A percentile compares a stretch with the other conserved stretches of the same genome.
These are phyloP conservation scores for Coniochaeta prunicola DNA, from an alignment of 2,329 filamentous ascomycete genomes.

Conservation along the genomic window DNA sequence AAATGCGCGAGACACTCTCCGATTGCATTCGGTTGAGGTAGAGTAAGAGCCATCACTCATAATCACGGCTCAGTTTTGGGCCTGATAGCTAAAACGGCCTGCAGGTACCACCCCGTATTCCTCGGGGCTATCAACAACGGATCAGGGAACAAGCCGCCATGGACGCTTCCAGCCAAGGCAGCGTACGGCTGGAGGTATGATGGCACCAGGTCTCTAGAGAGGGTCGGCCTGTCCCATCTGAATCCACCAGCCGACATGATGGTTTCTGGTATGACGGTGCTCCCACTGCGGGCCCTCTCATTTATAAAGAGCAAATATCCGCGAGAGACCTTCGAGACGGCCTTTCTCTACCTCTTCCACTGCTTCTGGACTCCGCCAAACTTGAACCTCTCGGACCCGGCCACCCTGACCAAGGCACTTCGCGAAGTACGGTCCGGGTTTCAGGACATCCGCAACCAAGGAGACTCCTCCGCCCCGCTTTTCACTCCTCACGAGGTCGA, in stretches of 20 bases:
- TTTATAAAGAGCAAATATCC: constrained; percentile 56
- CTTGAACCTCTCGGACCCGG: constrained; percentile 42
- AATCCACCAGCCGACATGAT: constrained; percentile 36
- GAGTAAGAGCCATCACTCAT: constrained; percentile 43
- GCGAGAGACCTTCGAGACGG: constrained; percentile 37
- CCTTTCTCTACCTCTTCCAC: constrained; percentile 49
- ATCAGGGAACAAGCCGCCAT: constrained; percentile 68
- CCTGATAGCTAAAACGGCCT: background rate
- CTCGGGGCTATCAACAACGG: constrained; percentile 59
- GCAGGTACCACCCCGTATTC: constrained; percentile 64
- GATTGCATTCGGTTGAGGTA: constrained; percentile 52
- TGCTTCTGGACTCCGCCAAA: constrained; percentile 56
- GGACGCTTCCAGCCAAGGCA: constrained; percentile 62
- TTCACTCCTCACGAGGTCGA: constrained; percentile 46
- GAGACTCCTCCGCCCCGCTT: constrained; percentile 17
- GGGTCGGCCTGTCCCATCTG: constrained; percentile 28
- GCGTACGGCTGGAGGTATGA: constrained; percentile 40
- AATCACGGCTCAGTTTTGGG: background rate
- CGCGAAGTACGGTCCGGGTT: constrained; percentile 7
- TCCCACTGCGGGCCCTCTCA: constrained; percentile 57
- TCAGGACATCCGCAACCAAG: background rate
- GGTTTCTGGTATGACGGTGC: constrained; percentile 31
- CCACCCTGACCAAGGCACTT: constrained; percentile 14
- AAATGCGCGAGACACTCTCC: constrained; percentile 45
- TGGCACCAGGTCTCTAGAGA: constrained; percentile 27